phyloP scores from a whole-genome alignment of 192 early-diverging fungal species.

The Umbelopsis ramanniana region DNA sequence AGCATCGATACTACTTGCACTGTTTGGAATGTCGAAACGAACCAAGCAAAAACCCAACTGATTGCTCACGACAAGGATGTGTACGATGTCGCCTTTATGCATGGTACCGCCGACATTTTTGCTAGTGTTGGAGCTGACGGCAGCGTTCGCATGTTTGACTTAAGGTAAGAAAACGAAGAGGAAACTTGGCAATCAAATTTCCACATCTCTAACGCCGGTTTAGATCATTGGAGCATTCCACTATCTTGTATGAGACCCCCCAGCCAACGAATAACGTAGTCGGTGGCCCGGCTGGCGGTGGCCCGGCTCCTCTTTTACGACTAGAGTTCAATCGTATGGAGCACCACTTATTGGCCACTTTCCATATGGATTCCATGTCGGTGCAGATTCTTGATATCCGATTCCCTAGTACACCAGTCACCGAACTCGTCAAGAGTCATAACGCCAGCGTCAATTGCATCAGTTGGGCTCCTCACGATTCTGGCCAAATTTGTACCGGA shows the following conservation, averaged over 20 bases:
- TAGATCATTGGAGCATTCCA: conserved; percentile 94
- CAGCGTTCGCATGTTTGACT: conserved; percentile 96
- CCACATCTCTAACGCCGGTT: background rate
- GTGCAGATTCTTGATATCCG: conserved; percentile 93
- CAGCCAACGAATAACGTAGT: conserved; percentile 34
- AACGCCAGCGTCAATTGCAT: conserved; percentile 79
- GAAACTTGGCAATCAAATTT: background rate
- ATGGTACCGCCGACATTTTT: conserved; percentile 86
- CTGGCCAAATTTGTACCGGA: conserved; percentile 82
- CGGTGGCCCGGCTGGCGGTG: conserved; percentile 28
- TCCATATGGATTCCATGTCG: conserved; percentile 81
- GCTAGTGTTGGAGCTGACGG: conserved; percentile 98
- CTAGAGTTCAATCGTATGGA: conserved; percentile 91
- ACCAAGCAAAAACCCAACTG: conserved; percentile 96
- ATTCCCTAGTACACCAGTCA: conserved; percentile 84
- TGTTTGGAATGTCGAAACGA: conserved; percentile 97
- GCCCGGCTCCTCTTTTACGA: conserved; percentile 71
- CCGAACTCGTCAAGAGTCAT: conserved; percentile 78
- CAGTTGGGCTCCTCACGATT: conserved; percentile 85
- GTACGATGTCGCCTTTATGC: conserved; percentile 95
- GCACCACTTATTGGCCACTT: conserved; percentile 89
- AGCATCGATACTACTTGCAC: conserved; percentile 99
- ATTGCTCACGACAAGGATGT: conserved; percentile 99
- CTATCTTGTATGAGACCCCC: conserved; percentile 94
- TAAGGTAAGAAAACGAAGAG: conserved; percentile 55